Conservation (phyloP, 768 basidiomycete genomes). For the Chalciporus chontae region DNA sequence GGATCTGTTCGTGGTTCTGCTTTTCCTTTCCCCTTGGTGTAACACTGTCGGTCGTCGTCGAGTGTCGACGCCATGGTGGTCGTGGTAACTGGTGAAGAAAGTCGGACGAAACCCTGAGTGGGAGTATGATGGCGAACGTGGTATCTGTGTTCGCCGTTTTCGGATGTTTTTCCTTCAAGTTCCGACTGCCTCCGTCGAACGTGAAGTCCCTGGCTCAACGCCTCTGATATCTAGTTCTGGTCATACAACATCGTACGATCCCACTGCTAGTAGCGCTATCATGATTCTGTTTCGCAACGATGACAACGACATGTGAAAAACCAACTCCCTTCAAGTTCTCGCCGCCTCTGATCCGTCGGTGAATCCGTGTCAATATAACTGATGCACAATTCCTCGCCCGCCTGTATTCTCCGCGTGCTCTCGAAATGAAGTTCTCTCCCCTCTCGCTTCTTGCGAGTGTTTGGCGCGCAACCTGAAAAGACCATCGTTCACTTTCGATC, state of each 20-base stretch:
- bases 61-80: slow-evolving; percentile 20
- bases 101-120: neutral
- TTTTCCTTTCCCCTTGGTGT: slow-evolving; percentile 28
- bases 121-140: slow-evolving; percentile 15
- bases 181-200: neutral
- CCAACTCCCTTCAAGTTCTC: slow-evolving; percentile 47
- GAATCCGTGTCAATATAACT: slow-evolving; percentile 44
- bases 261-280: neutral
- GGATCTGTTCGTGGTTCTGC: slow-evolving; percentile 15
- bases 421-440: slow-evolving; percentile 48
- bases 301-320: slow-evolving; percentile 53
- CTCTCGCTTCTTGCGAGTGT: slow-evolving; percentile 43
- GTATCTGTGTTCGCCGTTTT: slow-evolving; percentile 4
- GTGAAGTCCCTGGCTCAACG: neutral
- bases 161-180: slow-evolving; percentile 5
- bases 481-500: neutral
- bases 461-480: slow-evolving; percentile 48
- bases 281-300: slow-evolving; percentile 36
- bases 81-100: slow-evolving; percentile 8
- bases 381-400: slow-evolving; percentile 57
- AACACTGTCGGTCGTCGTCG: slow-evolving; percentile 12
- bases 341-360: slow-evolving; percentile 34
- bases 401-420: slow-evolving; percentile 38
- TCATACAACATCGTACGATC: neutral
- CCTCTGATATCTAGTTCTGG: neutral